Conservation (phyloP, 768 basidiomycete genomes). For the Lactarius pseudohatsudake region DNA sequence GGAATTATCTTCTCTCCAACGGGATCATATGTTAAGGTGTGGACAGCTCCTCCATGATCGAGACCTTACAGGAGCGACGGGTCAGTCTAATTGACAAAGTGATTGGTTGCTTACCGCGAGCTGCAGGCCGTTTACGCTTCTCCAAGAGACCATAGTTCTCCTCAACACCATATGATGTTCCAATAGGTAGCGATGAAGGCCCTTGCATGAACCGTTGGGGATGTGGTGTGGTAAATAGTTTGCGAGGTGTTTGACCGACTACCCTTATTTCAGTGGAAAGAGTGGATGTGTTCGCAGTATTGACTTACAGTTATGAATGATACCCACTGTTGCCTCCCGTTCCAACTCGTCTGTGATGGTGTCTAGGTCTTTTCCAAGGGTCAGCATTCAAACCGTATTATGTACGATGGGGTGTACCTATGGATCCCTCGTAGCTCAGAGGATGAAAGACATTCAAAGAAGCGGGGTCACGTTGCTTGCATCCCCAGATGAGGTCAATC, state of each 20-base stretch:
- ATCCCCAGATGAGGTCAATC: constrained; percentile 95
- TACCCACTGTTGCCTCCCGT: constrained; percentile 89
- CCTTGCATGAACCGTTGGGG: constrained; percentile 74
- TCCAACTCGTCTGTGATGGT: constrained; percentile 82
- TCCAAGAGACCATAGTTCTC: constrained; percentile 75
- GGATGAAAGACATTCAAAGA: constrained; percentile 90
- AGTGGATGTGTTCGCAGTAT: background rate
- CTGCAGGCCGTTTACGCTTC: constrained; percentile 50
- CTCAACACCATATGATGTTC: constrained; percentile 71
- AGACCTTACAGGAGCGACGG: constrained; percentile 42
- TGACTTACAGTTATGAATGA: constrained; percentile 87
- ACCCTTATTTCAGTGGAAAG: constrained; percentile 5
- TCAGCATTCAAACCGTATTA: background rate
- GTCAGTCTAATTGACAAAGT: background rate
- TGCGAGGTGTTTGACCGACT: constrained; percentile 93
- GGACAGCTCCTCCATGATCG: constrained; percentile 47
- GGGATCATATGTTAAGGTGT: constrained; percentile 55
- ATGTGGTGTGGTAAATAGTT: constrained; percentile 77
- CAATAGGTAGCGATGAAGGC: constrained; percentile 67
- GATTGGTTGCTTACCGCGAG: constrained; percentile 48
- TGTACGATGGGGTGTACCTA: constrained; percentile 46
- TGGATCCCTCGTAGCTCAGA: constrained; percentile 87
- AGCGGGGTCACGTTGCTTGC: constrained; percentile 74
- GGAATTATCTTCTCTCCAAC: constrained; percentile 62
- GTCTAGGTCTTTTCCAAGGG: constrained; percentile 64